Evolutionary conservation across 805 yeast genomes (phyloP).

Genomic region (Kodamaea sagamina): DNA sequence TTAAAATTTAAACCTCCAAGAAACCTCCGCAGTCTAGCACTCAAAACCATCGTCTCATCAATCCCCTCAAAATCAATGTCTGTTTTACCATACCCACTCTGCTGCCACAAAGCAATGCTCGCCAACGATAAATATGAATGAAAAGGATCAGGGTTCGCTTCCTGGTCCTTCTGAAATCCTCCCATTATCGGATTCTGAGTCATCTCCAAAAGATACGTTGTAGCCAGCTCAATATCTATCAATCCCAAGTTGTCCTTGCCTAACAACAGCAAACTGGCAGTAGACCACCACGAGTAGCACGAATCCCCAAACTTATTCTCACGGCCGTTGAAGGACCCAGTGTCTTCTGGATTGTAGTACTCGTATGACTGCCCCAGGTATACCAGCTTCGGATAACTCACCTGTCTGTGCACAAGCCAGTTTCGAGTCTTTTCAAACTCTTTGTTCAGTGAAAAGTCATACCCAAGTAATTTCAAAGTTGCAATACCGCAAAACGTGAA

Average conservation of each 20-base stretch:
- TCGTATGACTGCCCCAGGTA: constrained; percentile 35
- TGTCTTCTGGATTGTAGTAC: constrained; percentile 48
- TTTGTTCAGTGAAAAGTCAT: constrained; percentile 18
- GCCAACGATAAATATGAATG: constrained; percentile 68
- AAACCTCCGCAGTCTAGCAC: constrained; percentile 6
- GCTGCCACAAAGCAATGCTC: constrained; percentile 40
- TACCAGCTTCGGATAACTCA: constrained; percentile 34
- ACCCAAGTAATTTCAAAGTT: constrained; percentile 46
- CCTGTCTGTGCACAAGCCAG: constrained; percentile 70
- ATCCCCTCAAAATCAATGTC: constrained; percentile 9
- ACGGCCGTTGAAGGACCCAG: constrained; percentile 86
- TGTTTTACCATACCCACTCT: constrained; percentile 1
- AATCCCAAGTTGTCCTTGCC: constrained; percentile 26
- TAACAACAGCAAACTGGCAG: constrained; percentile 57
- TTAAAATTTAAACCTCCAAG: constrained; percentile 6
- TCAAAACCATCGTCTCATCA: constrained; percentile 10
- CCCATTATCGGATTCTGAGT: constrained; percentile 70
- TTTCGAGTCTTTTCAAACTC: constrained; percentile 36
- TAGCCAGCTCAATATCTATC: constrained; percentile 37
- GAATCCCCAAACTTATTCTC: constrained; percentile 84
- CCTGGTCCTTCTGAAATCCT: constrained; percentile 73
- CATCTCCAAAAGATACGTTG: constrained; percentile 46
- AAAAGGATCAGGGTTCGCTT: constrained; percentile 66
- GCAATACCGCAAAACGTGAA: constrained; percentile 82
- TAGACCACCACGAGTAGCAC: constrained; percentile 85